Conservation (phyloP, 495 filamentous ascomycete genomes). For the Pyronema omphalodes region DNA sequence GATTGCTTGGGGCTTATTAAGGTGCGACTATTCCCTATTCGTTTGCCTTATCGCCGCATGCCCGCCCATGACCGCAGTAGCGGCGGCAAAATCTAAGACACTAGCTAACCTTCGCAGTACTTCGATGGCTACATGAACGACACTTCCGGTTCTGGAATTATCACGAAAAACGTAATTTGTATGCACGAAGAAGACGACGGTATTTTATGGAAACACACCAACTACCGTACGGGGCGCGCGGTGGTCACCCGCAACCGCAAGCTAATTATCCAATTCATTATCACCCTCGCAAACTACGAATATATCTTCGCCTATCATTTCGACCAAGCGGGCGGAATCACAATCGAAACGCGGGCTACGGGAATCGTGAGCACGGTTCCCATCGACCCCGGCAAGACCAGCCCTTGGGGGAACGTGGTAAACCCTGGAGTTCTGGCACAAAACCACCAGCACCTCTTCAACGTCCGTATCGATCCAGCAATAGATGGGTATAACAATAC, state of each 20-base stretch:
- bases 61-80: no score
- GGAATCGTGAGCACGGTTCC: conserved; percentile 31
- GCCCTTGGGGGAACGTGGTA: conserved; percentile 33
- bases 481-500: conserved; percentile 36
- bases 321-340: conserved; percentile 33
- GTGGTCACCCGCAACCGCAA: conserved; percentile 42
- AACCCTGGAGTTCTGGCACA: conserved; percentile 31
- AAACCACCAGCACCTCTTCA: conserved; percentile 39
- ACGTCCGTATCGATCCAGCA: conserved; percentile 35
- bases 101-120: conserved; percentile 28
- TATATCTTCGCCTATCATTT: conserved; percentile 42
- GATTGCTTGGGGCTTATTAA: conserved; percentile 48
- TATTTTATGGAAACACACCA: conserved; percentile 48
- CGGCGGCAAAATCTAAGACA: neutral
- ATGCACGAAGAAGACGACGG: conserved; percentile 53
- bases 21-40: conserved; percentile 7
- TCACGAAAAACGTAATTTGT: conserved; percentile 41
- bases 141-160: conserved; percentile 35
- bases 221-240: conserved; percentile 42
- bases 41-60: conserved; percentile 1
- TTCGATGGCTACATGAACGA: conserved; percentile 41
- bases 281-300: conserved; percentile 67
- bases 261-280: conserved; percentile 53
- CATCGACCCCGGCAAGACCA: conserved; percentile 32
- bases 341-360: conserved; percentile 32